These are phyloP conservation scores for Aspergillus intermedius DNA, from an alignment of 2,329 filamentous ascomycete genomes.

Conservation along the genomic window DNA sequence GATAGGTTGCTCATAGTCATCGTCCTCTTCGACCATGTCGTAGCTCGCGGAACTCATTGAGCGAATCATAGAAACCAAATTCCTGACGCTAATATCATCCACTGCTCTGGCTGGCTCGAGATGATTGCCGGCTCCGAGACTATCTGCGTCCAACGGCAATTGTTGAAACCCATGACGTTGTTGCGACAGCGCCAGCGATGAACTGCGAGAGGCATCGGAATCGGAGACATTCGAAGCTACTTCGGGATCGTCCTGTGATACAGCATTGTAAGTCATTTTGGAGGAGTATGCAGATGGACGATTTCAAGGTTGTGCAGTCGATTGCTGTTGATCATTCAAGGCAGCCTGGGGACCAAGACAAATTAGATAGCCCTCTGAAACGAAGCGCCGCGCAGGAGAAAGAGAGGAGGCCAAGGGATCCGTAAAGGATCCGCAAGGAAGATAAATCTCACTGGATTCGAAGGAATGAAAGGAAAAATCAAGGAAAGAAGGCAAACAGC, in stretches of 20 bases:
- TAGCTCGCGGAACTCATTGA: slow-evolving; percentile 36
- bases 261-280: slow-evolving; percentile 39
- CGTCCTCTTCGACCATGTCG: slow-evolving; percentile 43
- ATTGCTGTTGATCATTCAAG: too few relatives aligned
- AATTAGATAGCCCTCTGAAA: too few relatives aligned
- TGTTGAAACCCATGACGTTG: slow-evolving; percentile 20
- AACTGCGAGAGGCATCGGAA: slow-evolving; percentile 27
- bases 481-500: too few relatives aligned
- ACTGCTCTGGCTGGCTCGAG: slow-evolving; percentile 23
- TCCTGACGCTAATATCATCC: slow-evolving; percentile 17
- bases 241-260: slow-evolving; percentile 37
- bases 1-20: slow-evolving; percentile 39
- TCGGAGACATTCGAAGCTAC: slow-evolving; percentile 29
- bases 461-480: too few relatives aligned
- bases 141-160: slow-evolving; percentile 25
- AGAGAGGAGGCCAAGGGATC: too few relatives aligned
- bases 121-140: slow-evolving; percentile 23
- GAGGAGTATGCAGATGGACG: slow-evolving; percentile 3
- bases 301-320: not conserved
- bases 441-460: too few relatives aligned
- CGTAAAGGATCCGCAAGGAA: too few relatives aligned
- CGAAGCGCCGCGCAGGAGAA: too few relatives aligned
- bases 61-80: slow-evolving; percentile 30
- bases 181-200: slow-evolving; percentile 20
- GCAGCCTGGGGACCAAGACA: too few relatives aligned